Evolutionary conservation across 2,329 filamentous ascomycete species (phyloP), one percentile per base, ranked within the genome.

Genomic region (Calonectria henricotiae): DNA sequence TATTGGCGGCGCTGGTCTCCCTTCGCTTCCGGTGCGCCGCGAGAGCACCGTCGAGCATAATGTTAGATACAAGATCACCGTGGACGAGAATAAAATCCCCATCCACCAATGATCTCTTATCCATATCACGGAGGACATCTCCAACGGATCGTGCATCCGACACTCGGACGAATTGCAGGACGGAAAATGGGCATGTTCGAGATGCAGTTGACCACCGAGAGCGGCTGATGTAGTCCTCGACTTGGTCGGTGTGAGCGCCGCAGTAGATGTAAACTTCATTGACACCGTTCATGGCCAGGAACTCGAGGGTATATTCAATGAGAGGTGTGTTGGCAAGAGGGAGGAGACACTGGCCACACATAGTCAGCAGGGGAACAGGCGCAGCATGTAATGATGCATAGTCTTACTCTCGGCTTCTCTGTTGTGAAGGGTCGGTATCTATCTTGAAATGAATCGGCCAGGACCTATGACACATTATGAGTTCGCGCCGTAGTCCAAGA

Each of bases 261-360:
- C 93, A 96, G 85, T 98, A 98, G 69, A 99, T 89, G 81, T 93
- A 97, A 65, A 98, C 93, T 74, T 98, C 94, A 76, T 96, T 91
- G n/a, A 98, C 95, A 68, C 95, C 95, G 69, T 96, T 95, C 88
- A 96, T 96, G 74, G 95, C 95, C 0, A 99, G 91, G 79, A 98
- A 98, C 80, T 98, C 95, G 78, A 98, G 91, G 4, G 96, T 98
- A 82, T 99, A 98, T 83, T 99, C 96, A 84, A 99, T 97, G 73
- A 99, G 87, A 41, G 96, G 96, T 1, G 92, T 95, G 82, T 98
- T 98, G 70, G 94, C 96, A 70, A 99, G 88, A 12, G 96, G 95
- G 7, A 99, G 88, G 37, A 99, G 92, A 85, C 96, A 98, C 94
- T 97, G 78, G 35, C 60, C 20, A 49, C n/a, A 20, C 23, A 62